These are phyloP conservation scores for Amanita exitialis DNA, from an alignment of 768 basidiomycete species.

Conservation along the genomic window DNA sequence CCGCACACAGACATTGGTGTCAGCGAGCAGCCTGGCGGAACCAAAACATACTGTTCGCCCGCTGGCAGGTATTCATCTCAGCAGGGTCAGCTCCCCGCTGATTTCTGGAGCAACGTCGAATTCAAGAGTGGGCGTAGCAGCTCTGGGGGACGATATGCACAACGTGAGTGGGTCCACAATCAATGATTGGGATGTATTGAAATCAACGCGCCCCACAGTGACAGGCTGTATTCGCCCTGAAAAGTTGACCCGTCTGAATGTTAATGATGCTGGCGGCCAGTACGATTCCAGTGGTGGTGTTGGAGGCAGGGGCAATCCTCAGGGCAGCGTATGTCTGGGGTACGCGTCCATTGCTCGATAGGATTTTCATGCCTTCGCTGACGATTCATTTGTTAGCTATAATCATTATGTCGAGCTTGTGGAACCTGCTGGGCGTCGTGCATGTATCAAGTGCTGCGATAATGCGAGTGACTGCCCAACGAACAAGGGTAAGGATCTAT, in stretches of 20 bases:
- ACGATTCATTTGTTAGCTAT: slow-evolving; percentile 22
- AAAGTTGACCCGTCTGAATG: slow-evolving; percentile 33
- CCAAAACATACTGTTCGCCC: slow-evolving; percentile 43
- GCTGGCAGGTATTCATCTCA: slow-evolving; percentile 24
- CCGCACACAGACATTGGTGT: slow-evolving; percentile 46
- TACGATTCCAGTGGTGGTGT: slow-evolving; percentile 49
- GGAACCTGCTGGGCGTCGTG: slow-evolving; percentile 39
- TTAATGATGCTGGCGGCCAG: slow-evolving; percentile 41
- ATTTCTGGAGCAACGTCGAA: slow-evolving; percentile 43
- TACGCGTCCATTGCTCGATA: slow-evolving; percentile 15
- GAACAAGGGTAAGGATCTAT: slow-evolving; percentile 26
- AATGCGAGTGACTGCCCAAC: slow-evolving; percentile 44
- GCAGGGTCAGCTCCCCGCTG: slow-evolving; percentile 34
- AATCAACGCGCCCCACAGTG: slow-evolving; percentile 20
- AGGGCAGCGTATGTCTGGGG: slow-evolving; percentile 41
- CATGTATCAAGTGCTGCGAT: slow-evolving; percentile 52
- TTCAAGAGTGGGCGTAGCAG: slow-evolving; percentile 31
- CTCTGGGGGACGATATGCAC: slow-evolving; percentile 31
- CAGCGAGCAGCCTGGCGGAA: slow-evolving; percentile 45
- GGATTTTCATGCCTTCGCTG: background rate
- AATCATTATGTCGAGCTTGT: slow-evolving; percentile 53
- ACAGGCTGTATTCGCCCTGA: slow-evolving; percentile 45
- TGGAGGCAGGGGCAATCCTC: slow-evolving; percentile 40
- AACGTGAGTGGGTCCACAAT: slow-evolving; percentile 24
- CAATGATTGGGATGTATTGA: background rate